Percentiles rank a stretch among this genome's conserved stretches.
Conservation (phyloP, 164 flowering plant genomes). For the Annona cherimola region DNA sequence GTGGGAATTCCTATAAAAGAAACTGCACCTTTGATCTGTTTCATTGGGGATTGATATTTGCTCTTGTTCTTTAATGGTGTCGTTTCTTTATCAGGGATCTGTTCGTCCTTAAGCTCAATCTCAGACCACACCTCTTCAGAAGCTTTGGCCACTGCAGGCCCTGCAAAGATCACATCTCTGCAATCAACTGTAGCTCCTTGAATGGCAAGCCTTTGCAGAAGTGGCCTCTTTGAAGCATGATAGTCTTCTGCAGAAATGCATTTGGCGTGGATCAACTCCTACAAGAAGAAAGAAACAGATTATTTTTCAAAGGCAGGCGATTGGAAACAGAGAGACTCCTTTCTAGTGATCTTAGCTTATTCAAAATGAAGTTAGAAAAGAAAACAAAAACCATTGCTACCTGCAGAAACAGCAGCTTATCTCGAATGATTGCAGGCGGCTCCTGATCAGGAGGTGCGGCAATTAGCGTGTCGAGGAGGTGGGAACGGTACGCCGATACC, state of each 20-base stretch:
- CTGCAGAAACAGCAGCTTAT: constrained; percentile 86
- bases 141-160: constrained; percentile 9
- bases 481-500: constrained; percentile 57
- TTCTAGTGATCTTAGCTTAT: no score
- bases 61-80: constrained; percentile 33
- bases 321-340: no score
- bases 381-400: constrained; percentile 21
- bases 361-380: not conserved
- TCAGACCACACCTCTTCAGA: constrained; percentile 79
- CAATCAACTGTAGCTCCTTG: constrained; percentile 78
- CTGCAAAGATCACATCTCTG: constrained; percentile 52
- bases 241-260: constrained; percentile 84
- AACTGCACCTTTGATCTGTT: constrained; percentile 64
- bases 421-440: constrained; percentile 57
- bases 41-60: constrained; percentile 42
- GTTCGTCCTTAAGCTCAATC: constrained; percentile 68
- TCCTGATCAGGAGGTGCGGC: constrained; percentile 57
- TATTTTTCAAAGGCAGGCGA: no score
- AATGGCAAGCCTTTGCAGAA: constrained; percentile 77
- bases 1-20: constrained; percentile 45
- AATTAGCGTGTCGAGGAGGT: constrained; percentile 69
- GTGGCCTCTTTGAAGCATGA: constrained; percentile 81
- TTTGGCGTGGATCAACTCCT: constrained; percentile 84
- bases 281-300: not conserved
- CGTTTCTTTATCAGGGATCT: constrained; percentile 30